Evolutionary conservation across 148 eudicot genomes (phyloP).

Genomic region (Mesembryanthemum crystallinum): DNA sequence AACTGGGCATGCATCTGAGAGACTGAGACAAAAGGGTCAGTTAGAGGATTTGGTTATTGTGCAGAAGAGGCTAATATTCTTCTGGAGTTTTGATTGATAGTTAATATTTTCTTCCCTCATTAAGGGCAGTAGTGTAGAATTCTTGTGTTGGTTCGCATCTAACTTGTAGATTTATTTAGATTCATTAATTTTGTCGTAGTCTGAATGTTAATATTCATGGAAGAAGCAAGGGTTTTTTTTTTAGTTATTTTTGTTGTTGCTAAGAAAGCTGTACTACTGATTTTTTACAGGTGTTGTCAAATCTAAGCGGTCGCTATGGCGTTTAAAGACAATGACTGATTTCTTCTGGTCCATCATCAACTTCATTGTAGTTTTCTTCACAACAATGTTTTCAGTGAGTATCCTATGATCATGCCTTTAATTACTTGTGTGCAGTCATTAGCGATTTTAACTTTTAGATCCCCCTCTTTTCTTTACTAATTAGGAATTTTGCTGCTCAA

Average conservation of each 20-base stretch:
- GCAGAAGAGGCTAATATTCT: not conserved
- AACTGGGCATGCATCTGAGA: not conserved
- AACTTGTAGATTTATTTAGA: not conserved
- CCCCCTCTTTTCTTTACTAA: not conserved
- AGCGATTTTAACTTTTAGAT: not conserved
- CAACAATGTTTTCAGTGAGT: slow-evolving; percentile 88
- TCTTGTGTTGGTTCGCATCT: not conserved
- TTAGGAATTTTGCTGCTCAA: not conserved
- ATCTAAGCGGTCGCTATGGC: slow-evolving; percentile 75
- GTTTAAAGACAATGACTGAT: slow-evolving; percentile 75
- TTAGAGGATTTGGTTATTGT: not conserved
- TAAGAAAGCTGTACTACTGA: not conserved
- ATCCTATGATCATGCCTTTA: not conserved
- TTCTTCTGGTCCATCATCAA: slow-evolving; percentile 63
- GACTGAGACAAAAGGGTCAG: not conserved
- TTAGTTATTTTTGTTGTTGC: not conserved
- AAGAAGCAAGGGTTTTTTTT: no score
- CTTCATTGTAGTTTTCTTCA: slow-evolving; percentile 62
- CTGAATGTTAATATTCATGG: not conserved
- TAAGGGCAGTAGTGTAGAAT: not conserved
- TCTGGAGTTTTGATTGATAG: not conserved
- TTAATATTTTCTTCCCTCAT: not conserved
- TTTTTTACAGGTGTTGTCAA: slow-evolving; percentile 67
- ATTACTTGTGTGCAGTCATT: not conserved
- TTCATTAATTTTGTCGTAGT: not conserved